phyloP scores from a whole-genome alignment of 2,329 filamentous ascomycete genomes.

The Cladosporium sp. region DNA sequence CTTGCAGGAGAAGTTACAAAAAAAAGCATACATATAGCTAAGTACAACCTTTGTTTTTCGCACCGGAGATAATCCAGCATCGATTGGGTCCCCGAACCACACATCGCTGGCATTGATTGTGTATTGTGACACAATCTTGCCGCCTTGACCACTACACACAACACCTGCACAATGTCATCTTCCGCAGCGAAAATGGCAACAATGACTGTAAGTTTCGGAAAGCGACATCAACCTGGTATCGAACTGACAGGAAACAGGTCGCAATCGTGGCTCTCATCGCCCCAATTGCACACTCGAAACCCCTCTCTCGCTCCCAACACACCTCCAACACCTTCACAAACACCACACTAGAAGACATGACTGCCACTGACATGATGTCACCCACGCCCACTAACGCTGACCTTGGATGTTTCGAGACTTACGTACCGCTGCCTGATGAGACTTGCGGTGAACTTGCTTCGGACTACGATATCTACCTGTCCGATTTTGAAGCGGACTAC shows the following conservation, averaged over 20 bases:
- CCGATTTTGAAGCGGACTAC: constrained; percentile 15
- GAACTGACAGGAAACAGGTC: not conserved
- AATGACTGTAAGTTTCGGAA: constrained; percentile 1
- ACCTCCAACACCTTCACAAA: constrained; percentile 12
- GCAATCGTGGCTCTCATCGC: constrained; percentile 7
- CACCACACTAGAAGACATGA: constrained; percentile 8
- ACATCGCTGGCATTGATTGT: not conserved
- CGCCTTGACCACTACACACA: not conserved
- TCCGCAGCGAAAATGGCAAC: not conserved
- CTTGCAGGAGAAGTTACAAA: not conserved
- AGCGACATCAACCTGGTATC: not conserved
- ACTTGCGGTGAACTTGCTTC: constrained; percentile 17
- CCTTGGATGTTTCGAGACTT: constrained; percentile 8
- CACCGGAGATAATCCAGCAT: not conserved
- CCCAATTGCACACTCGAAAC: constrained; percentile 4
- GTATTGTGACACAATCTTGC: not conserved
- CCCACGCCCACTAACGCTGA: constrained; percentile 5
- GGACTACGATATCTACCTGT: constrained; percentile 15
- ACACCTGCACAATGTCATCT: not conserved
- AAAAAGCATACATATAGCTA: not conserved
- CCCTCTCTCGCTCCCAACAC: constrained; percentile 6
- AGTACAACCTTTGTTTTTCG: not conserved
- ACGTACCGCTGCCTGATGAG: constrained; percentile 10
- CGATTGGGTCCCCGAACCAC: not conserved
- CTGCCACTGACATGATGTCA: constrained; percentile 1